Percentiles rank a stretch among this genome's conserved stretches.
phyloP scores from a whole-genome alignment of 371 early-diverging fungal species.

The Mortierella sp. region DNA sequence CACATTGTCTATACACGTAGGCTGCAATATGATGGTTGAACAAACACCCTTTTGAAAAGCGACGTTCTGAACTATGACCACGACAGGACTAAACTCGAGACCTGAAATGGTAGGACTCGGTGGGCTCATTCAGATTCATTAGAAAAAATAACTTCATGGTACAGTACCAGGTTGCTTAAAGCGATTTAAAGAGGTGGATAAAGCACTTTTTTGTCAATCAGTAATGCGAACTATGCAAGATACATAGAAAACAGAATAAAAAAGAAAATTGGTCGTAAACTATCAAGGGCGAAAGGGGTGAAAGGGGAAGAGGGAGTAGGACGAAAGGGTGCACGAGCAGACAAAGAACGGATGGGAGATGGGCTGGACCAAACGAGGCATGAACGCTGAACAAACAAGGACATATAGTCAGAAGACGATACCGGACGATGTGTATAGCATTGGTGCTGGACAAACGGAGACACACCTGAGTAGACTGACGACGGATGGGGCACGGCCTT shows the following conservation, averaged over 20 bases:
- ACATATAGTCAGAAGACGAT: not conserved
- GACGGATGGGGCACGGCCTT: no score
- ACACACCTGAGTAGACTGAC: no score
- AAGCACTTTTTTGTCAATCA: conserved; percentile 4
- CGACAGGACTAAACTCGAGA: no score
- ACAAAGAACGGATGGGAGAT: conserved; percentile 4
- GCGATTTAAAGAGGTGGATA: conserved; percentile 6
- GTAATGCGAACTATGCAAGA: conserved; percentile 15
- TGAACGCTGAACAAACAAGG: conserved; percentile 2
- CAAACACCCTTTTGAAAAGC: no score
- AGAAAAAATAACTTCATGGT: no score
- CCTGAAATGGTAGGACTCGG: no score
- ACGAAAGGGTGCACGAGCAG: not conserved
- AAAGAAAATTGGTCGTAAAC: conserved; percentile 2
- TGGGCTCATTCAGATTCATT: no score
- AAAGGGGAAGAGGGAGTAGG: conserved; percentile 19
- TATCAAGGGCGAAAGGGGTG: conserved; percentile 31
- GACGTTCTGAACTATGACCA: no score
- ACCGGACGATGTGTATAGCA: not conserved
- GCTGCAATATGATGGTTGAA: no score
- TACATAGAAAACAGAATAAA: not conserved
- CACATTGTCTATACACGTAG: no score
- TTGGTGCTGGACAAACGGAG: no score
- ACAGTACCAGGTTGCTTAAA: no score
- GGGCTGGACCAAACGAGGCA: conserved; percentile 10